A percentile compares a stretch with the other conserved stretches of the same genome.
Conservation (phyloP, 176 grass and related monocot species). For the Triticum aestivum region DNA sequence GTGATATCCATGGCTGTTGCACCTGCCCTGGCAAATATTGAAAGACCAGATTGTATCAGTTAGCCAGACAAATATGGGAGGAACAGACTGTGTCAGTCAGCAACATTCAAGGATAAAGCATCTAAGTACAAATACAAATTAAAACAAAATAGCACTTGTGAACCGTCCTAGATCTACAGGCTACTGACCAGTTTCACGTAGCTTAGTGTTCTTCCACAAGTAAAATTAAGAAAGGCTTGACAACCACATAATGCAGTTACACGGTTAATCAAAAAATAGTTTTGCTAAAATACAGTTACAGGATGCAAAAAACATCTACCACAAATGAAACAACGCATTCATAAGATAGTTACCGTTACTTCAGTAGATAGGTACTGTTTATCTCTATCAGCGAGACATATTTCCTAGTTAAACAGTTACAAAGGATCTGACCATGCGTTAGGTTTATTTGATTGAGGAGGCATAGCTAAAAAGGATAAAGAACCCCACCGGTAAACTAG, state of each 20-base stretch:
- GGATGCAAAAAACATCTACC: background rate
- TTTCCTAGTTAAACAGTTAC: background rate
- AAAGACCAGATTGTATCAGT: slow-evolving; percentile 7
- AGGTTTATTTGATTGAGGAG: background rate
- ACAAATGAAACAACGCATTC: background rate
- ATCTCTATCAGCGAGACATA: background rate
- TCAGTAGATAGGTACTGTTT: background rate
- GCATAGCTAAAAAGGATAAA: background rate
- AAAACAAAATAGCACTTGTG: background rate
- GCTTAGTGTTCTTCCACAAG: background rate
- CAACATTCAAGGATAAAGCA: slow-evolving; percentile 5
- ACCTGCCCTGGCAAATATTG: slow-evolving; percentile 15
- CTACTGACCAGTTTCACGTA: background rate
- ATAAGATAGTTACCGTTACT: background rate
- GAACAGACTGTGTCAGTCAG: background rate
- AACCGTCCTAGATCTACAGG: background rate
- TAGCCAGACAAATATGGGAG: slow-evolving; percentile 9
- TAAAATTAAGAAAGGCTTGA: background rate
- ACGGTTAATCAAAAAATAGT: background rate
- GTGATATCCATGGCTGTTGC: slow-evolving; percentile 71
- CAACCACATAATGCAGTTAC: background rate
- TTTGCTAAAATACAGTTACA: background rate
- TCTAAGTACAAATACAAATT: background rate
- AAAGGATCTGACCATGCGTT: background rate
- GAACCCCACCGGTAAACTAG: background rate